A percentile compares a stretch with the other conserved stretches of the same genome.
phyloP scores from a whole-genome alignment of 169 alveolate genomes.

The Plasmodium sp. region DNA sequence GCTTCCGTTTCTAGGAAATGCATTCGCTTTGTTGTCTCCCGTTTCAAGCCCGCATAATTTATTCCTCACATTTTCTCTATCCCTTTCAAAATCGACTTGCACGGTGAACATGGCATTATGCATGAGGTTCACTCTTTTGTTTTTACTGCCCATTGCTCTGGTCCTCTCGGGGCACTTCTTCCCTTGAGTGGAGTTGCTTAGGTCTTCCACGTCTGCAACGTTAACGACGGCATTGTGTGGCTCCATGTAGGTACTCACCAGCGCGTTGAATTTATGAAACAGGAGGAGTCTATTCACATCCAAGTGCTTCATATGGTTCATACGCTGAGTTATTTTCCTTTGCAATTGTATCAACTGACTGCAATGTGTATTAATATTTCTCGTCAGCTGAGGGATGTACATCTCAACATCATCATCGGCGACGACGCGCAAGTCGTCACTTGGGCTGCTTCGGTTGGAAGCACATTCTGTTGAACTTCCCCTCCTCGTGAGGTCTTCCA shows the following conservation, averaged over 20 bases:
- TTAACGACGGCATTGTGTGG: constrained; percentile 29
- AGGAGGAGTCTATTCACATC: constrained; percentile 10
- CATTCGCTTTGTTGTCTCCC: neutral
- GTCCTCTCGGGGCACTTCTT: neutral
- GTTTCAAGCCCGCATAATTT: neutral
- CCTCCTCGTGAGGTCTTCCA: neutral
- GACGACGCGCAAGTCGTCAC: constrained; percentile 7
- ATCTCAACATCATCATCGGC: neutral
- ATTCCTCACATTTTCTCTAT: neutral
- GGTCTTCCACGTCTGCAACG: neutral
- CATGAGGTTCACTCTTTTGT: constrained; percentile 14
- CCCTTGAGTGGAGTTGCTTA: neutral
- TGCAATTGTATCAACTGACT: constrained; percentile 51
- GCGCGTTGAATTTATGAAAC: neutral
- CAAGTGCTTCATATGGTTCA: neutral
- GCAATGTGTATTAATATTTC: constrained; percentile 26
- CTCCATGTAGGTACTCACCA: constrained; percentile 31
- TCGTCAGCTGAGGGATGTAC: neutral
- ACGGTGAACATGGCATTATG: constrained; percentile 47
- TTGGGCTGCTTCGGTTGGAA: neutral
- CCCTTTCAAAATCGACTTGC: constrained; percentile 29
- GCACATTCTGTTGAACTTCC: neutral
- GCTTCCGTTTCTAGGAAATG: neutral
- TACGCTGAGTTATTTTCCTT: neutral
- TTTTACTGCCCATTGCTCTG: neutral